Evolutionary conservation across 108 stramenopile species (phyloP).

Genomic region (Pseudonitzschia delicatissima): DNA sequence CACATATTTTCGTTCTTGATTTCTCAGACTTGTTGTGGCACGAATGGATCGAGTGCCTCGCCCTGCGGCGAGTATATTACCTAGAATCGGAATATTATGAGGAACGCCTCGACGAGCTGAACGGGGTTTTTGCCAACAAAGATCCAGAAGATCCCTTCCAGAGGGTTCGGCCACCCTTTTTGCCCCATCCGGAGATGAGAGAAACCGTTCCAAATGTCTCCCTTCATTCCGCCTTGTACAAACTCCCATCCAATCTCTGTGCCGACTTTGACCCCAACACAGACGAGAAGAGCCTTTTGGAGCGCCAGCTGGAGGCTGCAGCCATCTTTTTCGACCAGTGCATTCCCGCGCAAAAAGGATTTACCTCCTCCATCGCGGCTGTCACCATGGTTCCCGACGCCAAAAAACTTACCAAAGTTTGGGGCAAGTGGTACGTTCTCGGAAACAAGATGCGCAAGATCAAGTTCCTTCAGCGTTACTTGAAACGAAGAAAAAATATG

Average conservation of each 20-base stretch:
- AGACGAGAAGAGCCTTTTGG: conserved; percentile 18
- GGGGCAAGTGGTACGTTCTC: conserved; percentile 80
- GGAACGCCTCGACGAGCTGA: conserved; percentile 52
- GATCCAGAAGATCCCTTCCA: conserved; percentile 10
- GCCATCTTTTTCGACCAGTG: conserved; percentile 79
- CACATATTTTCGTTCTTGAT: not conserved
- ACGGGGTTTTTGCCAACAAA: conserved; percentile 11
- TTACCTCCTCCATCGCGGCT: conserved; percentile 78
- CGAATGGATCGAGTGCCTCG: conserved; percentile 75
- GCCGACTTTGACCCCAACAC: not conserved
- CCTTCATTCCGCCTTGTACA: conserved; percentile 61
- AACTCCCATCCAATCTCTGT: conserved; percentile 14
- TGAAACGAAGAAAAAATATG: conserved; percentile 14
- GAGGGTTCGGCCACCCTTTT: conserved; percentile 46
- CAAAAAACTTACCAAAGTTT: conserved; percentile 54
- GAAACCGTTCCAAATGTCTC: conserved; percentile 82
- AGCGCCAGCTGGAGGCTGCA: conserved; percentile 73
- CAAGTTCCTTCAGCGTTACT: conserved; percentile 34
- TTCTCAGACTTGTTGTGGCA: conserved; percentile 37
- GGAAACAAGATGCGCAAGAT: conserved; percentile 60
- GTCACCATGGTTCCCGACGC: conserved; percentile 80
- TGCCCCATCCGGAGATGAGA: conserved; percentile 81
- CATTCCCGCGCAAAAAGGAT: conserved; percentile 80
- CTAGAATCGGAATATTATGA: conserved; percentile 70
- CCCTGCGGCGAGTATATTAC: conserved; percentile 74